Evolutionary conservation across 768 basidiomycete species (phyloP).

Genomic region (Gautieria morchelliformis): DNA sequence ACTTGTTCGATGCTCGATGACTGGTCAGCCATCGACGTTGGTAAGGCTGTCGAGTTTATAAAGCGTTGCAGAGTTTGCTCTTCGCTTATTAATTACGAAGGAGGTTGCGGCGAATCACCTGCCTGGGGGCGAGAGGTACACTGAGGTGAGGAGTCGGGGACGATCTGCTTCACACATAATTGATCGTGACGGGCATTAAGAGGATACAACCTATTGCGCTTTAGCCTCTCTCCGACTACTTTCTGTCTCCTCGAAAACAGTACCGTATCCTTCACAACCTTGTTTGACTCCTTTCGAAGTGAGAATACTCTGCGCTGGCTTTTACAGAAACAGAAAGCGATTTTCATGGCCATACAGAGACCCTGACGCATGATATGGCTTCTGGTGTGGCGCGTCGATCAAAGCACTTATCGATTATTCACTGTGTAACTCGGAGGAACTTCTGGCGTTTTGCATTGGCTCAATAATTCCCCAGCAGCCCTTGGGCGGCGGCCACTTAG

Average conservation of each 20-base stretch:
- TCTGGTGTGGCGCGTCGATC: conserved; percentile 85
- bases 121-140: conserved; percentile 76
- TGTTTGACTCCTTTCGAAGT: conserved; percentile 30
- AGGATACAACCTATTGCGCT: conserved; percentile 91
- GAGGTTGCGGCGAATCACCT: conserved; percentile 84
- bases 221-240: conserved; percentile 63
- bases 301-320: conserved; percentile 66
- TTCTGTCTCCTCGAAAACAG: conserved; percentile 14
- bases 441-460: conserved; percentile 13
- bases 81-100: conserved; percentile 55
- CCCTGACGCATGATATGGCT: conserved; percentile 92
- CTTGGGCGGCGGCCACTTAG: conserved; percentile 46
- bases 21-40: conserved; percentile 65
- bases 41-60: conserved; percentile 54
- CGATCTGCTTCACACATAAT: not conserved
- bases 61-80: conserved; percentile 57
- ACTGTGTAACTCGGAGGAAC: not conserved
- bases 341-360: conserved; percentile 76
- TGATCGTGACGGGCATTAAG: conserved; percentile 28
- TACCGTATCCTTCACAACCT: conserved; percentile 15
- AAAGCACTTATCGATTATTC: conserved; percentile 32
- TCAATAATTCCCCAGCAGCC: conserved; percentile 37
- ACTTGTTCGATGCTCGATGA: conserved; percentile 71
- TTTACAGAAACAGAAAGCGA: conserved; percentile 75
- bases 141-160: conserved; percentile 39